Conservation (phyloP, 352 stramenopile genomes). For the Pythium grandisporangium region DNA sequence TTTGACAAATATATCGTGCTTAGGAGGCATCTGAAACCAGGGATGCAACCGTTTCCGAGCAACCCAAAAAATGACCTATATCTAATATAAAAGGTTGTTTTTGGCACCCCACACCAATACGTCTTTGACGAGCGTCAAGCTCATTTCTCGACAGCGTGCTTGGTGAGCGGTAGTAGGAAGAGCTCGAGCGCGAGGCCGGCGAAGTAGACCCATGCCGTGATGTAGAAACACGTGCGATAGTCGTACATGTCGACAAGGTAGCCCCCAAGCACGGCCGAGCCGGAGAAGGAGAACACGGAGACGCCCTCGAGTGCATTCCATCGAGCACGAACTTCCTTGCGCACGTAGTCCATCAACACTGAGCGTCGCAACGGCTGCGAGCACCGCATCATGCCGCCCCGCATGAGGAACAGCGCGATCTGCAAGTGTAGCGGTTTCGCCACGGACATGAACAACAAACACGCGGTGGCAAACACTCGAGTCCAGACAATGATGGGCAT, state of each 20-base stretch:
- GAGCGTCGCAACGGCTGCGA: slow-evolving; percentile 70
- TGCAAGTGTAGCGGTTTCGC: slow-evolving; percentile 40
- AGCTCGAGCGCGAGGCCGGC: slow-evolving; percentile 43
- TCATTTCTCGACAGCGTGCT: slow-evolving; percentile 31
- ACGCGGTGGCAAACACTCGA: slow-evolving; percentile 41
- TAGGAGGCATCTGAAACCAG: no score
- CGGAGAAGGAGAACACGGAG: slow-evolving; percentile 77
- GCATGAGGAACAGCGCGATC: slow-evolving; percentile 64
- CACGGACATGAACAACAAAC: slow-evolving; percentile 60
- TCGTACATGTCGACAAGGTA: slow-evolving; percentile 71
- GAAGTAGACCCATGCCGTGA: slow-evolving; percentile 72
- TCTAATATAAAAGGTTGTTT: neutral
- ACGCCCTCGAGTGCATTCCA: slow-evolving; percentile 72
- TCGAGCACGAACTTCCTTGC: slow-evolving; percentile 55
- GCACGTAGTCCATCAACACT: slow-evolving; percentile 76
- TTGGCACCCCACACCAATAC: neutral
- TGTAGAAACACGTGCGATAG: slow-evolving; percentile 75
- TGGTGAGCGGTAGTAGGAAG: slow-evolving; percentile 53
- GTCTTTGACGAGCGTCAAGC: neutral
- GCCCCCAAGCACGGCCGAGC: slow-evolving; percentile 64
- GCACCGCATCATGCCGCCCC: slow-evolving; percentile 77
- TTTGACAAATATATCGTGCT: no score
- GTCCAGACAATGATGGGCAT: slow-evolving; percentile 72
- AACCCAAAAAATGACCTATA: neutral
- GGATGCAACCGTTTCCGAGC: no score